phyloP scores from a whole-genome alignment of 495 filamentous ascomycete genomes.

The Symbiotaphrina buchneri region DNA sequence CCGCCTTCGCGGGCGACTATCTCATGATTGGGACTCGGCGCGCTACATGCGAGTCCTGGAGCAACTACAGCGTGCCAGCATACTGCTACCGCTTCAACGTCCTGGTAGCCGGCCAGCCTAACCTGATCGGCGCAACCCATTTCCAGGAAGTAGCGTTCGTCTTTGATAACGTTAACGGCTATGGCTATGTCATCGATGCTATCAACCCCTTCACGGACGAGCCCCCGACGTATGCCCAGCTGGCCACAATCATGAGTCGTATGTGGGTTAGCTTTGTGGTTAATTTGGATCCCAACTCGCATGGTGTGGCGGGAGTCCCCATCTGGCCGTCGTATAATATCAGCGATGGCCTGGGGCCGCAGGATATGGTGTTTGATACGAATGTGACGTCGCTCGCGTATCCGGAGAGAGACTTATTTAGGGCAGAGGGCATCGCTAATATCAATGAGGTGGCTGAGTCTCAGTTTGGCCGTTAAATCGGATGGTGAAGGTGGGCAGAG shows the following conservation, averaged over 20 bases:
- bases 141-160: conserved; percentile 38
- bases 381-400: too few relatives aligned
- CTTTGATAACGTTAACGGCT: conserved; percentile 29
- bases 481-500: too few relatives aligned
- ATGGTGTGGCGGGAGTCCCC: conserved; percentile 6
- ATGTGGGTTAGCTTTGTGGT: conserved; percentile 32
- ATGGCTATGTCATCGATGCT: conserved; percentile 26
- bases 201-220: conserved; percentile 24
- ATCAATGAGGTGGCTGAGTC: too few relatives aligned
- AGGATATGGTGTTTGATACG: too few relatives aligned
- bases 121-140: conserved; percentile 23
- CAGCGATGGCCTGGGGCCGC: too few relatives aligned
- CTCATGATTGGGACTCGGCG: conserved; percentile 32
- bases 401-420: too few relatives aligned
- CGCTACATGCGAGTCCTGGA: conserved; percentile 28
- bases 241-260: conserved; percentile 26
- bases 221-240: conserved; percentile 17
- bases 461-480: too few relatives aligned
- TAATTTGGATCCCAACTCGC: conserved; percentile 24
- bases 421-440: too few relatives aligned
- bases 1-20: conserved; percentile 28
- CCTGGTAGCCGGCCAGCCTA: conserved; percentile 15
- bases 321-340: too few relatives aligned
- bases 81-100: conserved; percentile 44
- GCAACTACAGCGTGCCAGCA: conserved; percentile 18